phyloP scores from a whole-genome alignment of 192 early-diverging fungal species.

The Pilaira anomala region DNA sequence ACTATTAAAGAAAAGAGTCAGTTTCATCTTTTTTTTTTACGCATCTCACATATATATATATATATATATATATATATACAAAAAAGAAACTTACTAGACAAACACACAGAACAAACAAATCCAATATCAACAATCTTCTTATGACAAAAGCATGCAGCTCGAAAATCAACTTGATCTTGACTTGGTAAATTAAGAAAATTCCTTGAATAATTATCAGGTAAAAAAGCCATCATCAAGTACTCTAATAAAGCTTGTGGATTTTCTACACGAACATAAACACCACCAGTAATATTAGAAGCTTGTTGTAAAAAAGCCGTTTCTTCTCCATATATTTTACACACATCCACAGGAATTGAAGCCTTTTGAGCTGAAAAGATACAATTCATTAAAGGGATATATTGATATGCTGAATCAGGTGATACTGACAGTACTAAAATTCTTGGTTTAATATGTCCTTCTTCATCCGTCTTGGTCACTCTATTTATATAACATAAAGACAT shows the following conservation, averaged over 20 bases:
- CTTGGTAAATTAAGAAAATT: conserved; percentile 68
- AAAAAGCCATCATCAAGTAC: conserved; percentile 77
- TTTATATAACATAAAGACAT: conserved; percentile 69
- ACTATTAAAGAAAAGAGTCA: too few species aligned
- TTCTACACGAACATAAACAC: conserved; percentile 75
- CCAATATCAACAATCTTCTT: conserved; percentile 89
- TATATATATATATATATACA: neutral
- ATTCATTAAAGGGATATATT: conserved; percentile 98
- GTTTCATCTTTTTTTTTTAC: too few species aligned
- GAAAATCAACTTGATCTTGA: conserved; percentile 84
- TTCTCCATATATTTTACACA: conserved; percentile 75
- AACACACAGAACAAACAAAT: conserved; percentile 96
- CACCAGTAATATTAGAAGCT: conserved; percentile 85
- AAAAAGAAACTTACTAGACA: conserved; percentile 78
- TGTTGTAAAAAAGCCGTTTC: conserved; percentile 92
- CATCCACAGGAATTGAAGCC: conserved; percentile 83
- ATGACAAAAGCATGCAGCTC: conserved; percentile 97
- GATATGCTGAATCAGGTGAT: conserved; percentile 78
- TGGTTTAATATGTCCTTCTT: conserved; percentile 58
- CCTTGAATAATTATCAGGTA: conserved; percentile 78
- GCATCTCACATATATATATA: too few species aligned
- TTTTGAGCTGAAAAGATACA: conserved; percentile 97
- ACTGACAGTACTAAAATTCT: conserved; percentile 85
- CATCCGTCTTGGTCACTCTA: conserved; percentile 52
- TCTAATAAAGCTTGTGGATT: conserved; percentile 75